Percentiles rank a stretch among this genome's conserved stretches.
phyloP scores from a whole-genome alignment of 2,329 filamentous ascomycete genomes.

The Aspergillus quadricinctus region DNA sequence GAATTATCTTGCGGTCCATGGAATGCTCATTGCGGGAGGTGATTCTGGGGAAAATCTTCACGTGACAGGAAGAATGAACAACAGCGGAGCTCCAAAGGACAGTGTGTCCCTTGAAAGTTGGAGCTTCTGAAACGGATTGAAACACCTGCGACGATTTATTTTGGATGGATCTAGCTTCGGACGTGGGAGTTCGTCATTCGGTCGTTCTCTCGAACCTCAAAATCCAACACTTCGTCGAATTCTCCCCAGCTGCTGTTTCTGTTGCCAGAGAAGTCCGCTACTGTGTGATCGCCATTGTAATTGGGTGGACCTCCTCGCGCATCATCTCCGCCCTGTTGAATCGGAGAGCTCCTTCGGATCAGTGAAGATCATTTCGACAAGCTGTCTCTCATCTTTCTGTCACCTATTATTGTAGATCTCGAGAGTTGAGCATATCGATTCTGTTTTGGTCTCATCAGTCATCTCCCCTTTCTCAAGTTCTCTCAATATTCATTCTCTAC shows the following conservation, averaged over 20 bases:
- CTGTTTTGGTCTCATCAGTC: neutral
- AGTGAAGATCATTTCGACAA: conserved; percentile 10
- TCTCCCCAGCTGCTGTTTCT: conserved; percentile 46
- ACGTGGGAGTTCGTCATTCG: conserved; percentile 44
- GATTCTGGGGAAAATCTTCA: neutral
- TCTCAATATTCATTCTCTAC: neutral
- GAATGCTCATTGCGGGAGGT: neutral
- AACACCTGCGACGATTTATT: neutral
- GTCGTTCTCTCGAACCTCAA: conserved; percentile 40
- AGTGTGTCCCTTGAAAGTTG: conserved; percentile 14
- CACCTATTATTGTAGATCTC: neutral
- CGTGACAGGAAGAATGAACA: neutral
- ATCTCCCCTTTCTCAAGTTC: neutral
- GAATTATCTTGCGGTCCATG: neutral
- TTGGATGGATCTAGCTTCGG: conserved; percentile 37
- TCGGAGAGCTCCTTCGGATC: conserved; percentile 17
- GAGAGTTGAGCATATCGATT: neutral
- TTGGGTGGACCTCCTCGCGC: conserved; percentile 43
- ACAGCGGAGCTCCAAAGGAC: conserved; percentile 5
- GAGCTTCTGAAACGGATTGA: neutral
- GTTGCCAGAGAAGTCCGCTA: conserved; percentile 50
- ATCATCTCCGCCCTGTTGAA: conserved; percentile 32
- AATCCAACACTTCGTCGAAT: conserved; percentile 50
- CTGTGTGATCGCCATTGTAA: conserved; percentile 46
- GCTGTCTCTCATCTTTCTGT: conserved; percentile 11